Conservation (phyloP, 768 basidiomycete genomes). For the Pholiota molesta region DNA sequence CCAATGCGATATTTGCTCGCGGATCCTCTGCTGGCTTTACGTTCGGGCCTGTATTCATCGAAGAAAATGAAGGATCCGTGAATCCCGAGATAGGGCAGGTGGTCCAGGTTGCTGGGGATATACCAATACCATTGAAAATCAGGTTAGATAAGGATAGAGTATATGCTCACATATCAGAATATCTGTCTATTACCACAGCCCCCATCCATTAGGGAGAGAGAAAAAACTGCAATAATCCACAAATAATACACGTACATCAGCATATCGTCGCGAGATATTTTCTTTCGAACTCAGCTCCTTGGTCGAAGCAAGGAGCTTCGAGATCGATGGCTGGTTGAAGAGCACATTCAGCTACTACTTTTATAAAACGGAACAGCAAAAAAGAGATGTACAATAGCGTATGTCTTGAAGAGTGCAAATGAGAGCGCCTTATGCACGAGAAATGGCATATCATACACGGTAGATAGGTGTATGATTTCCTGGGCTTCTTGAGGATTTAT, state of each 20-base stretch:
- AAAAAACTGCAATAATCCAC: neutral
- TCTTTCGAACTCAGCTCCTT: conserved; percentile 39
- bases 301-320: conserved; percentile 43
- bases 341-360: neutral
- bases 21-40: conserved; percentile 37
- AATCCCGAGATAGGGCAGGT: conserved; percentile 37
- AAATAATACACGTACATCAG: conserved; percentile 43
- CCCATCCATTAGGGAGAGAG: no score
- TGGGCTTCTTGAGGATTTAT: conserved; percentile 52
- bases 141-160: neutral
- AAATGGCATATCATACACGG: conserved; percentile 47
- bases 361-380: neutral
- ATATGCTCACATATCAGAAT: conserved; percentile 40
- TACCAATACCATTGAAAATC: conserved; percentile 9
- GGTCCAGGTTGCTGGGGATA: conserved; percentile 35
- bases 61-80: conserved; percentile 17
- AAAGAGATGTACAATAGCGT: conserved; percentile 22
- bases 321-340: conserved; percentile 44
- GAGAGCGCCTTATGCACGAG: conserved; percentile 39
- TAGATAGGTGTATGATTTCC: conserved; percentile 36
- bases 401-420: conserved; percentile 58
- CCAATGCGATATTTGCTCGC: conserved; percentile 41
- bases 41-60: conserved; percentile 14
- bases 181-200: conserved; percentile 36
- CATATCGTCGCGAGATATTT: conserved; percentile 44